phyloP scores from a whole-genome alignment of 1,284 basidiomycete species.

The Schizophyllum commune region DNA sequence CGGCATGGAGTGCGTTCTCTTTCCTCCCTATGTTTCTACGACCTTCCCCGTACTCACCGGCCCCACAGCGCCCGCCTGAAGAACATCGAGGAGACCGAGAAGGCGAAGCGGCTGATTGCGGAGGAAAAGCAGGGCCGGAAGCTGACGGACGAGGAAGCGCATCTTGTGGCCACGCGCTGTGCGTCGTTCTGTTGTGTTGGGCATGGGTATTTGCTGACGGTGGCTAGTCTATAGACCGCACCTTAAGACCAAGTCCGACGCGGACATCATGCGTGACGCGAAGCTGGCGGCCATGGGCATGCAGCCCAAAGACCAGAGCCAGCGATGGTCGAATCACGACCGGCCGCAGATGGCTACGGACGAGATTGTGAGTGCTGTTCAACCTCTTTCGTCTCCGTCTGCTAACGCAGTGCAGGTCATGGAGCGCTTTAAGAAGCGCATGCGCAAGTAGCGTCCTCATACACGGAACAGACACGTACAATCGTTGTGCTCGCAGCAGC shows the following conservation, averaged over 20 bases:
- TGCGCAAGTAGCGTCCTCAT: constrained; percentile 47
- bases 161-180: constrained; percentile 82
- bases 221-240: constrained; percentile 75
- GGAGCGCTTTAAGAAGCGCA: constrained; percentile 83
- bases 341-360: constrained; percentile 82
- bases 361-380: constrained; percentile 53
- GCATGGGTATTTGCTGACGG: constrained; percentile 5
- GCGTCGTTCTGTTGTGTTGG: constrained; percentile 22
- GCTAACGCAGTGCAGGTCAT: constrained; percentile 47
- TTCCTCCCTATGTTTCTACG: not conserved
- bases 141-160: constrained; percentile 62
- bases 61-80: constrained; percentile 68
- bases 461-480: constrained; percentile 10
- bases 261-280: constrained; percentile 79
- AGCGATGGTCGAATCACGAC: constrained; percentile 42
- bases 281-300: constrained; percentile 78
- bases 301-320: constrained; percentile 48
- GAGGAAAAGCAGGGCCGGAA: constrained; percentile 60
- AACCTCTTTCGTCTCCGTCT: constrained; percentile 2
- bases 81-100: constrained; percentile 96
- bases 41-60: not conserved
- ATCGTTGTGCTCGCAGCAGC: too few species aligned
- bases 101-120: constrained; percentile 80
- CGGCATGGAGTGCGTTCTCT: constrained; percentile 83
- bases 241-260: constrained; percentile 72